Evolutionary conservation across 306 rosid species (phyloP).

Genomic region (Elaeagnus macrophylla): DNA sequence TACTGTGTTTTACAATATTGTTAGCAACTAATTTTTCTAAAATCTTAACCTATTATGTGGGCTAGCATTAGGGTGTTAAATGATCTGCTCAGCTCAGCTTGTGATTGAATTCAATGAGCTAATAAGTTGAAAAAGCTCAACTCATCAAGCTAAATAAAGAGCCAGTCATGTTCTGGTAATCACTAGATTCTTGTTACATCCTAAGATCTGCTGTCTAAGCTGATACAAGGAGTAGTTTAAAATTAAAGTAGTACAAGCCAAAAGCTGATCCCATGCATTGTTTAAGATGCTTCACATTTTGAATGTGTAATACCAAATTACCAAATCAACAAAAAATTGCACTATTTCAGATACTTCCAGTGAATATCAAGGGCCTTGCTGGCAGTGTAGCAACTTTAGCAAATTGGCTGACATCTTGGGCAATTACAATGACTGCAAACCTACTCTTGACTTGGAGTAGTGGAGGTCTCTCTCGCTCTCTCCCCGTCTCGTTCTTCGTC

Average conservation of each 20-base stretch:
- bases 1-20: not conserved
- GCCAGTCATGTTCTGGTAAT: too few species aligned
- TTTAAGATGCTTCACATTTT: too few species aligned
- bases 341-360: conserved; percentile 59
- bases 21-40: not conserved
- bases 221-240: too few species aligned
- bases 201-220: too few species aligned
- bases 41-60: not conserved
- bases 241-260: too few species aligned
- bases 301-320: not conserved
- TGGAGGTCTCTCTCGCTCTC: conserved; percentile 41
- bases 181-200: too few species aligned
- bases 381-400: conserved; percentile 66
- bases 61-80: too few species aligned
- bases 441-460: conserved; percentile 61
- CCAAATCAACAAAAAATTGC: not conserved
- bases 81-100: too few species aligned
- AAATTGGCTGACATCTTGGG: conserved; percentile 57
- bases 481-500: conserved; percentile 1
- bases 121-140: too few species aligned
- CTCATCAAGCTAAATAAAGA: too few species aligned
- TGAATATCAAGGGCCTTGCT: conserved; percentile 69
- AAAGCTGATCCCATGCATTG: too few species aligned
- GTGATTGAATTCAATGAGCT: too few species aligned
- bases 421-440: conserved; percentile 70